Evolutionary conservation across 257 asterid species (phyloP), one percentile per base, ranked within the genome.

Genomic region (Gentiana straminea): DNA sequence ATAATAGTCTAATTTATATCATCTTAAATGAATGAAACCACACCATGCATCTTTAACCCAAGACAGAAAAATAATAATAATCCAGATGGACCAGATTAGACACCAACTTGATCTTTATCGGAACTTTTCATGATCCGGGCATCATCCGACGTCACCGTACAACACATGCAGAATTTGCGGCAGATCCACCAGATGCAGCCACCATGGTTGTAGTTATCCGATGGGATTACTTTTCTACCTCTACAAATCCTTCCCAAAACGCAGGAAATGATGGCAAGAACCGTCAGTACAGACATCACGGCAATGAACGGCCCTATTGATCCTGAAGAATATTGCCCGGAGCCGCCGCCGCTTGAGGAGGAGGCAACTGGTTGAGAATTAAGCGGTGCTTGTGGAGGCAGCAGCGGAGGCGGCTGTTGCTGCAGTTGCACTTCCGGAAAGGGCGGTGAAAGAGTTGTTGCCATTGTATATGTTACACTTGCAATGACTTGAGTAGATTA

Each of bases 301-400:
- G 73, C 79, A 34, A 74, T 60, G 52, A 74, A 70, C 8, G 79
- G 76, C 1, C 76, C 70, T 13, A 74, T 69, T 3, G 79, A 60
- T n/a, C 76, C 73, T 1, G 73, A 66, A 46, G 79, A 65, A 34
- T 41, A 57, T 24, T 24, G 24, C 24, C 24, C 24, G 5, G 5
- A 4, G 65, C 68, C 49, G 2, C 43, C 35, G 15, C 55, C 57
- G 52, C 55, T 65, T 32, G 70, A 44, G 8, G 58, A 50, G 54
- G 37, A 60, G 35, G 74, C 49, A 47, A 34, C 13, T 13, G 71
- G 71, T 24, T 24, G 24, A 24, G 24, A 24, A 8, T 39, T 39
- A 11, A 64, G 50, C 43, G 60, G 54, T 57, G 55, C 62, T 35
- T 72, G 68, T 4, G 58, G 52, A n/a, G 47, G 67, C 43, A 57